phyloP scores from a whole-genome alignment of 257 asterid genomes.

The Rauvolfia tetraphylla region DNA sequence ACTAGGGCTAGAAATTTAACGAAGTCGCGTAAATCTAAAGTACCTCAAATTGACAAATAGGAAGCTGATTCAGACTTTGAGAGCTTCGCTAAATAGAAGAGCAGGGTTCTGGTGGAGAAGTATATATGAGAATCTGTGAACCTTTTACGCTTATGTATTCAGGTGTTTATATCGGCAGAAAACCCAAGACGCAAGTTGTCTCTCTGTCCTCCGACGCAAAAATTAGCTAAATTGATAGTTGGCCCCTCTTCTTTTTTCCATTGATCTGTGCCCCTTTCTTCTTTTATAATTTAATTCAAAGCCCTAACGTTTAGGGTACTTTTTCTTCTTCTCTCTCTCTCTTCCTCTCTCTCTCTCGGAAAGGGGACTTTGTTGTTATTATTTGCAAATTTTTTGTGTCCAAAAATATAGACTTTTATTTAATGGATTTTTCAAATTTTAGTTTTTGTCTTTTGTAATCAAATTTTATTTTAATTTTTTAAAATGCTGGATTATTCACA shows the following conservation, averaged over 20 bases:
- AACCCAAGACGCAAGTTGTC: constrained; percentile 9
- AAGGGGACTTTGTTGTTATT: too few species aligned
- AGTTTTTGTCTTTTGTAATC: too few species aligned
- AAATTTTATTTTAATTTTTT: too few species aligned
- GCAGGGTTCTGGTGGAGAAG: neutral
- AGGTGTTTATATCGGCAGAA: neutral
- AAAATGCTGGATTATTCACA: too few species aligned
- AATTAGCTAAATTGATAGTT: neutral
- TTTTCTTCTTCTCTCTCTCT: too few species aligned
- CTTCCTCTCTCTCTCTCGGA: too few species aligned
- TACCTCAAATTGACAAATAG: neutral
- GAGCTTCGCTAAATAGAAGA: neutral
- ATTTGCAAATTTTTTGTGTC: too few species aligned
- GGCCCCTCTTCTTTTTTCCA: neutral
- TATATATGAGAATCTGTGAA: neutral
- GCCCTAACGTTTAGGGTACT: too few species aligned
- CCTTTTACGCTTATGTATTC: neutral
- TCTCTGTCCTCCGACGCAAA: neutral
- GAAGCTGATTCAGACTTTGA: neutral
- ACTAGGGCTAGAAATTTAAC: neutral
- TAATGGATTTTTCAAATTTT: too few species aligned
- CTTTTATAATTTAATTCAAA: neutral
- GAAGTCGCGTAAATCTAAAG: neutral
- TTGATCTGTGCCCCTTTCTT: neutral
- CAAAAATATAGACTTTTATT: too few species aligned